These are phyloP conservation scores for Elsinoe batatas DNA, from an alignment of 2,329 filamentous ascomycete species.

Conservation along the genomic window DNA sequence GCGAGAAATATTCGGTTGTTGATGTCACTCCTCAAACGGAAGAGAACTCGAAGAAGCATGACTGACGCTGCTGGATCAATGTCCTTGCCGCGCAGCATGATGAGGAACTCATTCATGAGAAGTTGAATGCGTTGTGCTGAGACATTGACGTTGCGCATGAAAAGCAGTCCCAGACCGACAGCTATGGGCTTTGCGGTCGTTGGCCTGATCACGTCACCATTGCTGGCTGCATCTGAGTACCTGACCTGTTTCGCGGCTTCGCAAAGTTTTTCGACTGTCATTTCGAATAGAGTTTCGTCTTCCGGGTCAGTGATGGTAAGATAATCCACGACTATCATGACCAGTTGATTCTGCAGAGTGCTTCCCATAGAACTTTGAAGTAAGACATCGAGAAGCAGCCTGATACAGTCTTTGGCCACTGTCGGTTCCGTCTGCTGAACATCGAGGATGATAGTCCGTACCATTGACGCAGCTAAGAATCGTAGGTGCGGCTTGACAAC, in stretches of 20 bases:
- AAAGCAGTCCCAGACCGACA: conserved; percentile 12
- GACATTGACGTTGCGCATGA: conserved; percentile 15
- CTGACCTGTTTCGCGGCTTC: neutral
- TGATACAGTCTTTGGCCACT: conserved; percentile 9
- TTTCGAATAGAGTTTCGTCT: conserved; percentile 1
- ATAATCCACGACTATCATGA: conserved; percentile 2
- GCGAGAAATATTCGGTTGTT: conserved; percentile 66
- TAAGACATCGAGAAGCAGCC: neutral
- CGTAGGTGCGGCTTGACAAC: neutral
- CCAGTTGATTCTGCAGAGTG: neutral
- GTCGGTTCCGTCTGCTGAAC: conserved; percentile 7
- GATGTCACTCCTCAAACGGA: conserved; percentile 74
- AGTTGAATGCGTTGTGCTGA: conserved; percentile 7
- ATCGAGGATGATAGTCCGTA: neutral
- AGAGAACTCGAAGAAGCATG: conserved; percentile 39
- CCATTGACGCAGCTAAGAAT: neutral
- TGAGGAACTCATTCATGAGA: conserved; percentile 17
- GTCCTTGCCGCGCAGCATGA: conserved; percentile 27
- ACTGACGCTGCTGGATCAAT: conserved; percentile 23
- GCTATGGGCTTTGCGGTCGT: conserved; percentile 11
- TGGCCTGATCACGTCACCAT: neutral
- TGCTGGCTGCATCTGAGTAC: neutral
- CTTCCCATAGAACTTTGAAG: neutral
- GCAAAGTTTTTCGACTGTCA: neutral
- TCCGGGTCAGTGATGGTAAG: neutral